Percentiles rank a stretch among this genome's conserved stretches.
These are phyloP conservation scores for Monosporozyma aerobia DNA, from an alignment of 805 yeast species.

Conservation along the genomic window DNA sequence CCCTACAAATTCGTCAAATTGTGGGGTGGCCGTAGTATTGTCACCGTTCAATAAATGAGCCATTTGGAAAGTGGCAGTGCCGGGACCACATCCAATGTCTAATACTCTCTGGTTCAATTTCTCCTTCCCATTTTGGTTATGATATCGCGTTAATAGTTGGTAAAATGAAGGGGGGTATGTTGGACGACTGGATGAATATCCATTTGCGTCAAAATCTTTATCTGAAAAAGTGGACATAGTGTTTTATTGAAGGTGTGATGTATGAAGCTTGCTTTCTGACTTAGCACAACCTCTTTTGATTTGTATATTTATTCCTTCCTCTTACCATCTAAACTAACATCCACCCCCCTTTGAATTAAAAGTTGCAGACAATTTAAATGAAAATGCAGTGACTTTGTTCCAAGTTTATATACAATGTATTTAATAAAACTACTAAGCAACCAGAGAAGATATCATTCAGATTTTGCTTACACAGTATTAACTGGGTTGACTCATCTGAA, in stretches of 20 bases:
- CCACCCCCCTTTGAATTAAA: background rate
- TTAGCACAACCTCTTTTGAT: background rate
- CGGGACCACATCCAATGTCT: constrained; percentile 79
- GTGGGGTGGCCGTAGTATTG: constrained; percentile 2
- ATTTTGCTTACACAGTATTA: no score
- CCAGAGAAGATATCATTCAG: no score
- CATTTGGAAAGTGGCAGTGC: constrained; percentile 52
- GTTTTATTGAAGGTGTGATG: background rate
- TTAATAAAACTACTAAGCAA: no score
- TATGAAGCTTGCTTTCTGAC: background rate
- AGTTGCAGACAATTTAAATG: background rate
- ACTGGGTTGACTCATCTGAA: no score
- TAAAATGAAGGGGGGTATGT: constrained; percentile 49
- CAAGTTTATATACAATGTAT: no score
- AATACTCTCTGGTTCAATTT: constrained; percentile 33
- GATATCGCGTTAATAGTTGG: constrained; percentile 34
- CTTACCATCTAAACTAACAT: background rate
- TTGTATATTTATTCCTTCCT: background rate
- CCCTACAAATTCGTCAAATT: constrained; percentile 47
- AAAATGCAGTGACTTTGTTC: no score
- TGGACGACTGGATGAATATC: constrained; percentile 57
- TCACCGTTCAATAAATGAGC: background rate
- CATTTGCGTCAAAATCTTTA: constrained; percentile 39
- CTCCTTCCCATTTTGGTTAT: constrained; percentile 23
- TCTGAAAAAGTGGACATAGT: constrained; percentile 59